Base-by-base conservation (phyloP, 202 grass and related monocot genomes). In the Panicum virgatum region DNA sequence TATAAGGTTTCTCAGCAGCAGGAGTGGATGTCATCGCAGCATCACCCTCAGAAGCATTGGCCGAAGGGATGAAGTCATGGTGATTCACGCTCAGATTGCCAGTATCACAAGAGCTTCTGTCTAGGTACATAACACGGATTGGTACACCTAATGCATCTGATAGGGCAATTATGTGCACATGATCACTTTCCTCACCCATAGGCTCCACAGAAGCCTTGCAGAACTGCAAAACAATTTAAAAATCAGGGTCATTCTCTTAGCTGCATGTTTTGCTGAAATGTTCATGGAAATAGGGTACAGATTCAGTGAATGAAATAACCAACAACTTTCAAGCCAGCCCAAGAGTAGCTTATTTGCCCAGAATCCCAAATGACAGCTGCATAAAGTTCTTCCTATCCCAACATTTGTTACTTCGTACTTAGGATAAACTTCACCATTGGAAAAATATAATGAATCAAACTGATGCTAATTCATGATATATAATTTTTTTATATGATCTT, bases 171-270 rank as follows among this genome's bases (percentile, higher is more conserved):
- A 99, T 90, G 77, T 96, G 93, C 54, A 99, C 87, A 84, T 94
- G 82, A 26, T 99, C 96, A 43, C 96, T 96, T 90, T 99, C 96
- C 85, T 99, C 96, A 9, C 91, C 93, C 96, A 99, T 99, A 58
- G 96, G 96, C 63, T 99, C 96, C 76, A 96, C 93, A 2, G 89
- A 85, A 70, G 78, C 73, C 83, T 92, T 96, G 83, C 93, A 96
- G 54, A 94, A 99, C 96, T 96, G 87, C 69, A 88, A 91, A 36
- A 7, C 3, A 16, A 73, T 79, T 47, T 81, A 34, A 15, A 84
- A 83, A 73, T 10, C 30, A 78, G 26, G 60, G 60, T 79, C 62
- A 92, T 73, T 25, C 2, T 18, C 42, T 51, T 2, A 39, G 15
- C 27, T 65, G 29, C n/a, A 22, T 63, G 56, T 64, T 19, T n/a